These are phyloP conservation scores for Neurospora sp. DNA, from an alignment of 495 filamentous ascomycete species.

Conservation along the genomic window DNA sequence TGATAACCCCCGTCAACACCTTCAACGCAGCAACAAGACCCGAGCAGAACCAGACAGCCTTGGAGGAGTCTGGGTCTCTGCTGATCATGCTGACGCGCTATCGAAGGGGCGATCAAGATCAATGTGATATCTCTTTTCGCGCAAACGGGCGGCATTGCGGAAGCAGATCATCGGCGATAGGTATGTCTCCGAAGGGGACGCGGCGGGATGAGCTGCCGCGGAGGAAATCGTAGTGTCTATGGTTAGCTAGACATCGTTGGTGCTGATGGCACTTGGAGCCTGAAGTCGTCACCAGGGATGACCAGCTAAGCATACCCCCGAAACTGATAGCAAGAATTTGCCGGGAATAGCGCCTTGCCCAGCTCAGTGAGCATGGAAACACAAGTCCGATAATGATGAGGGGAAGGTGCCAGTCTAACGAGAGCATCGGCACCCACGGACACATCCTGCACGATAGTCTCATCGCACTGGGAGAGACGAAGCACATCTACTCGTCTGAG, in stretches of 20 bases:
- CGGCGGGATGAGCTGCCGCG: not conserved
- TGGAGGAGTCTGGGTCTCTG: not conserved
- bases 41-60: not conserved
- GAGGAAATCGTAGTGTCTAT: not conserved
- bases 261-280: not conserved
- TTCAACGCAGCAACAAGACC: not conserved
- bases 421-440: not conserved
- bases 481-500: not conserved
- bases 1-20: not conserved
- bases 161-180: not conserved
- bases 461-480: not conserved
- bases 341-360: not conserved
- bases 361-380: not conserved
- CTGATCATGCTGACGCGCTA: not conserved
- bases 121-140: not conserved
- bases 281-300: not conserved
- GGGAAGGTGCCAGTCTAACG: not conserved
- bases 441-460: not conserved
- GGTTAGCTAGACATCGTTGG: not conserved
- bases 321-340: not conserved
- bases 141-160: not conserved
- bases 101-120: not conserved
- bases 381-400: not conserved
- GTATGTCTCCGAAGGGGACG: not conserved
- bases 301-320: not conserved